Base-by-base conservation (phyloP, 1,139 yeast species). In the Pichia sp. region DNA sequence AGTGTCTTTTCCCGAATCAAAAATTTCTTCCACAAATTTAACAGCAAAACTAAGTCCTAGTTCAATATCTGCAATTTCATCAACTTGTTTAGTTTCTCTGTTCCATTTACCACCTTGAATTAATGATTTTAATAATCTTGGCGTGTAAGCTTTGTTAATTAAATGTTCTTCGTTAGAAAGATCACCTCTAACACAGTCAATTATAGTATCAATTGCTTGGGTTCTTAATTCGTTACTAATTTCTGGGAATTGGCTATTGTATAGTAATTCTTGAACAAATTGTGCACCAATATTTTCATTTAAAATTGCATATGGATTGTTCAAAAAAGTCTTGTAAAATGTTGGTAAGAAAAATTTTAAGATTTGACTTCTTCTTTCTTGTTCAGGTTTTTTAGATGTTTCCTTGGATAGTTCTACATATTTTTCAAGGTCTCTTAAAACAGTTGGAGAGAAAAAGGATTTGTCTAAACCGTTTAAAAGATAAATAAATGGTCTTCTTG, bases 401-500 rank as follows among this genome's bases (percentile, higher is more conserved):
- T 75, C 76, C 49, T 69, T 60, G 28, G 95, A 86, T 59, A 82
- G 62, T 50, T 73, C 76, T 56, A 80, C 75, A 57, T 84, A 80
- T 52, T 65, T 72, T 35, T 65, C 59, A 45, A 88, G 66, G 43
- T 80, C 79, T 40, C 75, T 76, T 58, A 79, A 72, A 29, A 77
- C 74, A 19, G 69, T 60, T 40, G 94, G 94, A 26, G 85, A 74
- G 63, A 91, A 89, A 62, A 81, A 89, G 57, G 84, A 81, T 25
- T 89, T 86, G 53, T 82, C 85, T 47, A 84, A 70, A 4, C 95
- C 96, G 48, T 80, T 74, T 49, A 89, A 69, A 46, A 89, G 66
- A 62, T 87, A 89, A 45, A 91, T 65, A 57, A 89, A 78, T 30
- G 97, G 96, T 62, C 96, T 78, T 67, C 98, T 78, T 30, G 91